Base-by-base conservation (phyloP, 495 filamentous ascomycete genomes). In the Diplogelasinospora grovesii region DNA sequence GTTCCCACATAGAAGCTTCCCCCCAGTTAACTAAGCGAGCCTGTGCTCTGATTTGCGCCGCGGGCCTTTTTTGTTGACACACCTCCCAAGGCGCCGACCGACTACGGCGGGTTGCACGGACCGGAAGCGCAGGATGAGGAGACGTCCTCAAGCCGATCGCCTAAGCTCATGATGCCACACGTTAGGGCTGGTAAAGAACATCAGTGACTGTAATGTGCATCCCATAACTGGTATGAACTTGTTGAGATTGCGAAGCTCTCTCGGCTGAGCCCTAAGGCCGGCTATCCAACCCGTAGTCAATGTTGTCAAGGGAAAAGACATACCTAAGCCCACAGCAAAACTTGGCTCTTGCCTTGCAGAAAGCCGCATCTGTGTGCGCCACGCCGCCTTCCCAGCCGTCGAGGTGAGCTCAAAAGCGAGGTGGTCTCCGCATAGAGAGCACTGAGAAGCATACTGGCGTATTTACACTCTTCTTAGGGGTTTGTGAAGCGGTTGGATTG, bases 41-140 rank as follows among this genome's bases (percentile, higher is more conserved):
- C 33, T 23, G 34, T 27, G 30, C 28, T 26, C 37, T 43, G 30
- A 39, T 25, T 34, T 31, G 31, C 36, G 20, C 25, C 24, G 36
- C 18, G 15, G n/a, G 35, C 42, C 20, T 20, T 38, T 45, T 27
- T 46, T 50, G 41, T 48, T 48, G 43, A 46, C 40, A 41, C 37
- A 41, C 46, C 29, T 26, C 13, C 22, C 29, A 18, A 10, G 39
- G 29, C 20, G 28, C 18, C 22, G 4, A n/a, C 31, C 16, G 13
- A 9, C 38, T 36, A 45, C 44, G 49, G 45, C 36, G 38, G 38
- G 22, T 40, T 19, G 34, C 36, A 44, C 32, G 40, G 29, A 13
- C 41, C 44, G 46, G 13, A 25, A 22, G 26, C 15, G 45, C 48
- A 48, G 27, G 13, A n/a, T 28, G 16, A 7, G 30, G 26, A 29